Conservation (phyloP, 2,329 filamentous ascomycete species). For the Cercospora janseana region DNA sequence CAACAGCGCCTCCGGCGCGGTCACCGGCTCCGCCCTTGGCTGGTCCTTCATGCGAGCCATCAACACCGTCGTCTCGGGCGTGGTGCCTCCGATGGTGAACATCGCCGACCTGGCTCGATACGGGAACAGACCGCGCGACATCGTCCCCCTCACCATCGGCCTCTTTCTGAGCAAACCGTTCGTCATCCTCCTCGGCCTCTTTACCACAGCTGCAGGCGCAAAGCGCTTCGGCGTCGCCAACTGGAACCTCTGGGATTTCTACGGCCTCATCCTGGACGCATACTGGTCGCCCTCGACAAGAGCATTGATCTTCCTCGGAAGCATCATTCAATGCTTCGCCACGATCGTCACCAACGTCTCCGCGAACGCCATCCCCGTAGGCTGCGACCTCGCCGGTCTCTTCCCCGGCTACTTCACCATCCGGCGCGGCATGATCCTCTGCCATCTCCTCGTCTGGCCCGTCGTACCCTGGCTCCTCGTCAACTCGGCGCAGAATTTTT, state of each 20-base stretch:
- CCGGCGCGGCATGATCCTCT: conserved; percentile 44
- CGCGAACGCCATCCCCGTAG: conserved; percentile 45
- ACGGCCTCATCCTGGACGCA: conserved; percentile 41
- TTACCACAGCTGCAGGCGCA: conserved; percentile 41
- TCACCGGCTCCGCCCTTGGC: conserved; percentile 28
- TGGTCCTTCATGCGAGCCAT: conserved; percentile 45
- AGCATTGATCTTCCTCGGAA: conserved; percentile 43
- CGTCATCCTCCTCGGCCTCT: conserved; percentile 44
- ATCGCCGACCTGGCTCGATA: conserved; percentile 47
- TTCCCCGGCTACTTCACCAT: conserved; percentile 47
- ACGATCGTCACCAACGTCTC: conserved; percentile 47
- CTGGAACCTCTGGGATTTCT: conserved; percentile 51
- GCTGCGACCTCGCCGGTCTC: conserved; percentile 44
- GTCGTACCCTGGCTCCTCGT: conserved; percentile 48
- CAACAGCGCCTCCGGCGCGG: conserved; percentile 17
- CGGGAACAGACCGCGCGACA: conserved; percentile 34
- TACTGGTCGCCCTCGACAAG: conserved; percentile 42
- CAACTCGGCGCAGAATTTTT: conserved; percentile 41
- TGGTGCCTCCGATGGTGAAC: conserved; percentile 38
- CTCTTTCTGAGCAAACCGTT: conserved; percentile 42
- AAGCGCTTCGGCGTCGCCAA: conserved; percentile 40
- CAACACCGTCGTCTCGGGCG: conserved; percentile 41
- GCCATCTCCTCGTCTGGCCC: conserved; percentile 39
- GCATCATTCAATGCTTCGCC: conserved; percentile 40
- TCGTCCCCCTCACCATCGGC: conserved; percentile 37